A percentile compares a stretch with the other conserved stretches of the same genome.
Conservation (phyloP, 1,284 basidiomycete species). For the Ceratobasidium papillatum region DNA sequence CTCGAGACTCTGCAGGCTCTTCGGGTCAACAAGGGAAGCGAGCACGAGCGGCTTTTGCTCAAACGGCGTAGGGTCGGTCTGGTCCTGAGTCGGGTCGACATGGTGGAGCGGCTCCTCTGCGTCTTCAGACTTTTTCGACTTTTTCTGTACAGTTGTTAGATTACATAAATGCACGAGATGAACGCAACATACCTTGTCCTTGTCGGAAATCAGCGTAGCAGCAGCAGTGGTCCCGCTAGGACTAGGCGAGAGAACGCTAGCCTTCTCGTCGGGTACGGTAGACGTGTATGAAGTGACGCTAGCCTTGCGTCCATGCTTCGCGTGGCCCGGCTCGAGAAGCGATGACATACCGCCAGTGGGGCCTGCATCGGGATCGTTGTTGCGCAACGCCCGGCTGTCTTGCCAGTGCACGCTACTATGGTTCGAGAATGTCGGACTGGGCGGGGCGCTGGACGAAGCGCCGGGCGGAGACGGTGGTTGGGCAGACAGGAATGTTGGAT, state of each 20-base stretch:
- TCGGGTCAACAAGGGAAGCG: constrained; percentile 90
- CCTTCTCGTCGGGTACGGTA: constrained; percentile 53
- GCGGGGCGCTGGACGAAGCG: constrained; percentile 55
- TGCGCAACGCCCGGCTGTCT: constrained; percentile 68
- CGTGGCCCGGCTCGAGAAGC: constrained; percentile 24
- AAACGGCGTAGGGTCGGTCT: constrained; percentile 77
- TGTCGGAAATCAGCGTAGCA: constrained; percentile 24
- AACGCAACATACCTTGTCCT: not conserved
- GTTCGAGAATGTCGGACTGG: constrained; percentile 76
- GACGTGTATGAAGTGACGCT: constrained; percentile 57
- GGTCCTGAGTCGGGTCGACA: constrained; percentile 60
- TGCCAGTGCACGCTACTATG: constrained; percentile 46
- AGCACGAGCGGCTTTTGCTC: constrained; percentile 76
- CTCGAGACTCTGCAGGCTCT: constrained; percentile 73
- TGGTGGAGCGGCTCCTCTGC: constrained; percentile 45
- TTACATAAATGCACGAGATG: constrained; percentile 8
- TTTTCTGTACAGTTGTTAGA: constrained; percentile 33
- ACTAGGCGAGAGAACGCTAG: constrained; percentile 44
- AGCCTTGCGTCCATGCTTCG: constrained; percentile 57
- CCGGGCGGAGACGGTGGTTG: not conserved
- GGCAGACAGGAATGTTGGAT: constrained; percentile 13
- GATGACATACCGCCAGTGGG: constrained; percentile 45
- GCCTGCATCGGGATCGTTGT: constrained; percentile 65
- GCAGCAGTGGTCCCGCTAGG: constrained; percentile 47
- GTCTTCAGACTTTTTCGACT: constrained; percentile 50